These are phyloP conservation scores for Durotheca rogersii DNA, from an alignment of 495 filamentous ascomycete genomes.

Conservation along the genomic window DNA sequence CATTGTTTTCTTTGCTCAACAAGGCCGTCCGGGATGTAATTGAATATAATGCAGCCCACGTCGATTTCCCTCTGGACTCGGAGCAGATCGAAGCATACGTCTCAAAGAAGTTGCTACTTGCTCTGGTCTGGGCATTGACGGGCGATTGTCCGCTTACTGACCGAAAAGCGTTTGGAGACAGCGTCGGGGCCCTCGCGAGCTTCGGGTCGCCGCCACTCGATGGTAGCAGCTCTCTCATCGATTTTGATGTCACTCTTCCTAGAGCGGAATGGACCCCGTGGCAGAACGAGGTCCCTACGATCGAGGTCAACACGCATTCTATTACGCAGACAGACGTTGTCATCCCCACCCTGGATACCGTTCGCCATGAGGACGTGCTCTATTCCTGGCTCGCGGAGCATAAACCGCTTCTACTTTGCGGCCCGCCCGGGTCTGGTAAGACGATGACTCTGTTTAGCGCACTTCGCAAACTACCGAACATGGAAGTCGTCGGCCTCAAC, in stretches of 20 bases:
- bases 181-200: conserved; percentile 72
- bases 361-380: conserved; percentile 94
- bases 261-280: conserved; percentile 85
- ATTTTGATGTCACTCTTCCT: conserved; percentile 87
- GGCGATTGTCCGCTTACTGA: conserved; percentile 91
- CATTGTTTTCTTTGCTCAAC: conserved; percentile 91
- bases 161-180: conserved; percentile 84
- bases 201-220: conserved; percentile 81
- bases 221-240: conserved; percentile 78
- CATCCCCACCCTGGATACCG: conserved; percentile 94
- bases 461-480: conserved; percentile 90
- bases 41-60: conserved; percentile 91
- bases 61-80: conserved; percentile 87
- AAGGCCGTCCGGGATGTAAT: conserved; percentile 87
- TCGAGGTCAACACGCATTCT: conserved; percentile 97
- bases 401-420: conserved; percentile 93
- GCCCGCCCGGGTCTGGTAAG: conserved; percentile 97
- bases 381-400: conserved; percentile 99
- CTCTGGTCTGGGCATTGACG: conserved; percentile 89
- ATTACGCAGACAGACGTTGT: conserved; percentile 96
- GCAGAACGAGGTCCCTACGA: conserved; percentile 89
- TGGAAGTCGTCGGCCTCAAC: conserved; percentile 98
- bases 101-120: conserved; percentile 88
- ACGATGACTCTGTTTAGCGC: conserved; percentile 99
- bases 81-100: conserved; percentile 87